Percentiles rank a stretch among this genome's conserved stretches.
Evolutionary conservation across 768 basidiomycete species (phyloP).

Genomic region (Mycena maculata): DNA sequence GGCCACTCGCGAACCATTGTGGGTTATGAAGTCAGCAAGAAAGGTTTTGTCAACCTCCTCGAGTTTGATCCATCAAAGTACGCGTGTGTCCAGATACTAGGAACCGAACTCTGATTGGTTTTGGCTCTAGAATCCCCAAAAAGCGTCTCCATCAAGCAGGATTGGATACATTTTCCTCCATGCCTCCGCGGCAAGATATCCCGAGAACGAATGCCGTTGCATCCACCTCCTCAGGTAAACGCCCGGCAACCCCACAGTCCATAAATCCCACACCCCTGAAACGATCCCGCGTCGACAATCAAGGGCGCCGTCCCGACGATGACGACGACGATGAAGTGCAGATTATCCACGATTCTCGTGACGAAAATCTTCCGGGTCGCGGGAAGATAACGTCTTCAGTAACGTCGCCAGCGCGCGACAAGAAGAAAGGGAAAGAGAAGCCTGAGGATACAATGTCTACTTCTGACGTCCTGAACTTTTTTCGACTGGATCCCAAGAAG

Average conservation of each 20-base stretch:
- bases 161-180: constrained; percentile 37
- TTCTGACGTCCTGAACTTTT: constrained; percentile 54
- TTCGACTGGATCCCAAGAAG: constrained; percentile 56
- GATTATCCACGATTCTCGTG: constrained; percentile 35
- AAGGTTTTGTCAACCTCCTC: constrained; percentile 71
- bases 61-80: constrained; percentile 84
- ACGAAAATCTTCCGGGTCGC: constrained; percentile 5
- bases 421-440: constrained; percentile 18
- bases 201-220: constrained; percentile 6
- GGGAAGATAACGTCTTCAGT: neutral
- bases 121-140: constrained; percentile 40
- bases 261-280: constrained; percentile 40
- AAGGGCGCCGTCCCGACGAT: constrained; percentile 19
- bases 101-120: constrained; percentile 14
- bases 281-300: constrained; percentile 36
- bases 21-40: constrained; percentile 78
- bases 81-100: constrained; percentile 28
- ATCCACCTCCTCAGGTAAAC: constrained; percentile 38
- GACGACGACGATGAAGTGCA: constrained; percentile 47
- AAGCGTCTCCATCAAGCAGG: constrained; percentile 28
- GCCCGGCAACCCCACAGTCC: constrained; percentile 16
- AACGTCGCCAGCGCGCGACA: neutral
- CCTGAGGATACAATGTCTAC: constrained; percentile 39
- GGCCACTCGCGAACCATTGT: constrained; percentile 92
- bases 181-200: constrained; percentile 8